These are phyloP conservation scores for Lodderomyces theae DNA, from an alignment of 1,139 yeast genomes.

Conservation along the genomic window DNA sequence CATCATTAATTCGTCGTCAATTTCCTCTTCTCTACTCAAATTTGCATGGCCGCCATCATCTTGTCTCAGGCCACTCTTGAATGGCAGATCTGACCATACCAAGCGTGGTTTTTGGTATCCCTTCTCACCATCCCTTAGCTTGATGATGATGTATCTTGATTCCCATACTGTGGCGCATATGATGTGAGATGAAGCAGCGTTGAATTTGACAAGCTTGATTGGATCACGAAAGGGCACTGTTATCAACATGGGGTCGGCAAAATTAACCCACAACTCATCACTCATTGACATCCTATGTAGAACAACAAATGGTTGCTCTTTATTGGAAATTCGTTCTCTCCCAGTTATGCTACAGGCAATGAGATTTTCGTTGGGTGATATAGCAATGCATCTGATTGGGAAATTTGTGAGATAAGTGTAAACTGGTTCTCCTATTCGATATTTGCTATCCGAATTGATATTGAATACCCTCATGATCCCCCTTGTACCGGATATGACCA, in stretches of 20 bases:
- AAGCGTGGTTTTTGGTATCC: constrained; percentile 60
- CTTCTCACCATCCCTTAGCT: constrained; percentile 38
- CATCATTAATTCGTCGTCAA: constrained; percentile 40
- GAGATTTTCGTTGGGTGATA: constrained; percentile 61
- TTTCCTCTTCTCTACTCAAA: constrained; percentile 16
- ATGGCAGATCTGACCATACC: constrained; percentile 38
- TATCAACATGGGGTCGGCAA: constrained; percentile 62
- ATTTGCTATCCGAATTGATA: constrained; percentile 20
- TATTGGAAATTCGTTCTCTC: constrained; percentile 62
- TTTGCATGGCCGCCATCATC: constrained; percentile 19
- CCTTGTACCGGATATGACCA: constrained; percentile 71
- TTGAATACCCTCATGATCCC: constrained; percentile 70
- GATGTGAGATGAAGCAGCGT: constrained; percentile 65
- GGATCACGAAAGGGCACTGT: constrained; percentile 87
- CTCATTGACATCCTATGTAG: constrained; percentile 48
- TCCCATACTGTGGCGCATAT: constrained; percentile 85
- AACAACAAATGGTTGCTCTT: constrained; percentile 78
- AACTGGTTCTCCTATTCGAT: constrained; percentile 55
- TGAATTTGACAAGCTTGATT: constrained; percentile 67
- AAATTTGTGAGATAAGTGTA: constrained; percentile 70
- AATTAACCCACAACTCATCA: constrained; percentile 21
- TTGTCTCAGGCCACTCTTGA: constrained; percentile 17
- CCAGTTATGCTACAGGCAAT: constrained; percentile 85
- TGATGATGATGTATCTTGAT: constrained; percentile 72
- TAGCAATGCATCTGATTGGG: constrained; percentile 75